These are phyloP conservation scores for Chamaecrista fasciculata DNA, from an alignment of 306 rosid genomes.

Conservation along the genomic window DNA sequence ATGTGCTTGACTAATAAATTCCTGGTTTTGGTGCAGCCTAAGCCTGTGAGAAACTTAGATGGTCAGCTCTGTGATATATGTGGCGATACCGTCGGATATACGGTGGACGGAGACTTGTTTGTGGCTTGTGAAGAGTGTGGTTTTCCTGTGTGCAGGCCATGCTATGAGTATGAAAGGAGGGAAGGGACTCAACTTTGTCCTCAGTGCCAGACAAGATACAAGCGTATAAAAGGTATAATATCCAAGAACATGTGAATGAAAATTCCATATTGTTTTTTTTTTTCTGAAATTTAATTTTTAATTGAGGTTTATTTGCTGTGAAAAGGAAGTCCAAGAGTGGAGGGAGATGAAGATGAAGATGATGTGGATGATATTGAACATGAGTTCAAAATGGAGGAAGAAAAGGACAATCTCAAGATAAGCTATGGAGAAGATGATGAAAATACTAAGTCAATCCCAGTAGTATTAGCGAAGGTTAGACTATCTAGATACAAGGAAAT, in stretches of 20 bases:
- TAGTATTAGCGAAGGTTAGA: constrained; percentile 27
- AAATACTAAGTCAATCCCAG: constrained; percentile 39
- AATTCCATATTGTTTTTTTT: too few species aligned
- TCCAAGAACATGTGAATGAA: neutral
- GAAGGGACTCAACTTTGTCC: constrained; percentile 96
- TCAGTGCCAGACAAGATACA: constrained; percentile 91
- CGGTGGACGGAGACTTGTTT: constrained; percentile 87
- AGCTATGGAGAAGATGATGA: constrained; percentile 61
- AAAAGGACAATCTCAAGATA: constrained; percentile 52
- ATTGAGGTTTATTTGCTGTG: constrained; percentile 12
- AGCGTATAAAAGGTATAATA: constrained; percentile 82
- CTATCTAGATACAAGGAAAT: constrained; percentile 1
- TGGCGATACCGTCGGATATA: constrained; percentile 82
- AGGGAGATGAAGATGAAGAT: constrained; percentile 95
- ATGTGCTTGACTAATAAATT: neutral
- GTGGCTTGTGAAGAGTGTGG: constrained; percentile 99
- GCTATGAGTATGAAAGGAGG: constrained; percentile 95
- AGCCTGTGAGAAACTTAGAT: constrained; percentile 86
- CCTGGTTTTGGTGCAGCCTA: constrained; percentile 52
- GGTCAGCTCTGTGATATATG: constrained; percentile 97
- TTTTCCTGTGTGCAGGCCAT: constrained; percentile 92
- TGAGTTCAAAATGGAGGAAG: constrained; percentile 72
- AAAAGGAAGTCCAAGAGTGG: constrained; percentile 92
- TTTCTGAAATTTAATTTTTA: too few species aligned
- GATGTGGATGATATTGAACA: constrained; percentile 92